Evolutionary conservation across 192 early-diverging fungal species (phyloP).

Genomic region (Backusella luteola): DNA sequence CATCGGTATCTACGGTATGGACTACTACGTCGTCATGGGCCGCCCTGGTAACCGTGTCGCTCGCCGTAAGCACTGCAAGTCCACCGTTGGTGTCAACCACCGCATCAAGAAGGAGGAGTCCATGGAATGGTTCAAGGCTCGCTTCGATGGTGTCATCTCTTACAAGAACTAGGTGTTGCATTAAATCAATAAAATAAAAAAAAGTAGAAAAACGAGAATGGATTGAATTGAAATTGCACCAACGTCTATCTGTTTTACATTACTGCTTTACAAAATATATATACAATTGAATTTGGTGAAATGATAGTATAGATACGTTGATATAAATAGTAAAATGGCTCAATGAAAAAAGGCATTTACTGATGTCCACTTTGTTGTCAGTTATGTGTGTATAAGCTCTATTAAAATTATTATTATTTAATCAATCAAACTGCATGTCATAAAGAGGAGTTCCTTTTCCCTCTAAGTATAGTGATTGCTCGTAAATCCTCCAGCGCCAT

Average conservation of each 20-base stretch:
- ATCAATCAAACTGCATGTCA: no score
- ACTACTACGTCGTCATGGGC: constrained; percentile 85
- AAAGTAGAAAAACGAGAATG: background rate
- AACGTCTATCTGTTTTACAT: background rate
- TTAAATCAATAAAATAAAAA: constrained; percentile 33
- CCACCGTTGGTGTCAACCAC: constrained; percentile 88
- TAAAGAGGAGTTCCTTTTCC: no score
- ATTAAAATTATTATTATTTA: no score
- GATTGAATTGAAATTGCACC: background rate
- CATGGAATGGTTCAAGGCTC: constrained; percentile 98
- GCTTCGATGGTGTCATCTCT: constrained; percentile 52
- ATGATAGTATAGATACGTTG: no score
- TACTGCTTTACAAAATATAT: no score
- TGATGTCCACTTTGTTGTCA: no score
- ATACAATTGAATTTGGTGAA: no score
- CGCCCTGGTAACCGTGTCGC: constrained; percentile 96
- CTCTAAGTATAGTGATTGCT: no score
- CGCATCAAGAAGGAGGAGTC: constrained; percentile 92
- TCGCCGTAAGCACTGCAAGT: constrained; percentile 83
- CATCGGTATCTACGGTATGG: constrained; percentile 92
- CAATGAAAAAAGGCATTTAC: no score
- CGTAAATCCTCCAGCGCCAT: no score
- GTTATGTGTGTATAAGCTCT: no score
- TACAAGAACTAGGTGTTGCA: constrained; percentile 83
- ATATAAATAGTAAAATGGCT: background rate